Conservation (phyloP, 441 rosid species). For the Euphorbia corollata region DNA sequence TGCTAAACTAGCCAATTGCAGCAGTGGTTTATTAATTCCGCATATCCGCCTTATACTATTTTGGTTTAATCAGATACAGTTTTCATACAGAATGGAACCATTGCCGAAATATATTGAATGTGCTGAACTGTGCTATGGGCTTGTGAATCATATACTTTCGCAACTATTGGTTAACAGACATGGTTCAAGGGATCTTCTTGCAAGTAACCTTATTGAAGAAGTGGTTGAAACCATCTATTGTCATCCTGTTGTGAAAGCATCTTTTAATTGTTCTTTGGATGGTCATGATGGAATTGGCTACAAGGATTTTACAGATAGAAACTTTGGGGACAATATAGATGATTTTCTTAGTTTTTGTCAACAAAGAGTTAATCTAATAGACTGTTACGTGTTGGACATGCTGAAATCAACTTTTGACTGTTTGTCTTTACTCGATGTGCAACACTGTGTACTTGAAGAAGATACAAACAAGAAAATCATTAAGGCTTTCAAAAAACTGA, state of each 20-base stretch:
- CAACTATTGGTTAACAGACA: conserved; percentile 34
- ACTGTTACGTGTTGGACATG: conserved; percentile 50
- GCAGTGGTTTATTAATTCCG: conserved; percentile 37
- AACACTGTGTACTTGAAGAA: conserved; percentile 23
- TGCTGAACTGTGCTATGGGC: conserved; percentile 55
- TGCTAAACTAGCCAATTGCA: conserved; percentile 45
- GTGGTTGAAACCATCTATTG: conserved; percentile 49
- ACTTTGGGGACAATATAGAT: conserved; percentile 33
- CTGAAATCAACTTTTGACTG: conserved; percentile 45
- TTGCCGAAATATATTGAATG: conserved; percentile 37
- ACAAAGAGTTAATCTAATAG: conserved; percentile 46
- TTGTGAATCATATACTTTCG: conserved; percentile 47
- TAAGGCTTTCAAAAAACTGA: conserved; percentile 40
- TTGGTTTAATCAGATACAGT: conserved; percentile 61
- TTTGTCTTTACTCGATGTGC: conserved; percentile 33
- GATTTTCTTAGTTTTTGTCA: conserved; percentile 33
- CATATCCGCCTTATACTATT: conserved; percentile 53
- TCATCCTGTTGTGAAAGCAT: conserved; percentile 55
- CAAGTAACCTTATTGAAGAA: conserved; percentile 36
- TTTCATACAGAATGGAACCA: conserved; percentile 37
- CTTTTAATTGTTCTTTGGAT: conserved; percentile 47
- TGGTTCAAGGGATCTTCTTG: conserved; percentile 28
- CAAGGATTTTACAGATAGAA: conserved; percentile 29
- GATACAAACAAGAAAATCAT: conserved; percentile 28
- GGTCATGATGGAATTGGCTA: conserved; percentile 29